Percentiles rank a stretch among this genome's conserved stretches.
These are phyloP conservation scores for Cladobotryum mycophilum DNA, from an alignment of 2,329 filamentous ascomycete species.

Conservation along the genomic window DNA sequence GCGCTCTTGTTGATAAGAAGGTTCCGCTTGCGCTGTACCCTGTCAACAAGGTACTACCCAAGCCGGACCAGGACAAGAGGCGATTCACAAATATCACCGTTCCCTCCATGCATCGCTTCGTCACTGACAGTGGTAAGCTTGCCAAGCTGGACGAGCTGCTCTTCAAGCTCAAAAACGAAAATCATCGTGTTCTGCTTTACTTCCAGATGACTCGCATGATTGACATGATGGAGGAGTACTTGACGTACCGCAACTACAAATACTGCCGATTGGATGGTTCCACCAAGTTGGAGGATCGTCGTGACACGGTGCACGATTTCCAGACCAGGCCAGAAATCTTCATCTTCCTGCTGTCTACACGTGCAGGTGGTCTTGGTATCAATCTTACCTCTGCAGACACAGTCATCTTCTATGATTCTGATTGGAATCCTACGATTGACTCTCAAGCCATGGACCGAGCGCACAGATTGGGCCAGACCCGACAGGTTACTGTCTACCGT, in stretches of 20 bases:
- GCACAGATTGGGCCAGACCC: slow-evolving; percentile 92
- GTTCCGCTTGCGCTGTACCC: slow-evolving; percentile 61
- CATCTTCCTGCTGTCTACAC: slow-evolving; percentile 91
- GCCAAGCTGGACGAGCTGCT: slow-evolving; percentile 84
- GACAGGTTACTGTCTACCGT: slow-evolving; percentile 93
- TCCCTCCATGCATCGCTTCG: slow-evolving; percentile 94
- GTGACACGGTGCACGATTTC: slow-evolving; percentile 95
- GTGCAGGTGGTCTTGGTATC: slow-evolving; percentile 95
- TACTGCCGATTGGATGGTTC: slow-evolving; percentile 95
- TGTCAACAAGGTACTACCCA: slow-evolving; percentile 59
- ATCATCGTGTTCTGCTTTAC: slow-evolving; percentile 90
- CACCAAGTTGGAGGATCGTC: slow-evolving; percentile 92
- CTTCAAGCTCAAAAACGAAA: slow-evolving; percentile 82
- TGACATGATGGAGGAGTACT: slow-evolving; percentile 96
- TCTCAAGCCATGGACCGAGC: slow-evolving; percentile 98
- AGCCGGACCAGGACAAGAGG: slow-evolving; percentile 72
- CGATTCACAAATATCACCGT: slow-evolving; percentile 87
- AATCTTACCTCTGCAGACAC: slow-evolving; percentile 95
- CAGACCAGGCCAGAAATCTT: slow-evolving; percentile 93
- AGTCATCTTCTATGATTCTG: slow-evolving; percentile 98
- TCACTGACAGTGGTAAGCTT: slow-evolving; percentile 95
- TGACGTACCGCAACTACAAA: slow-evolving; percentile 98
- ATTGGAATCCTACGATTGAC: slow-evolving; percentile 99
- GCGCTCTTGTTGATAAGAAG: slow-evolving; percentile 66
- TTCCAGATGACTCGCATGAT: slow-evolving; percentile 99